Base-by-base conservation (phyloP, 164 flowering plant species). In the Vitis riparia region DNA sequence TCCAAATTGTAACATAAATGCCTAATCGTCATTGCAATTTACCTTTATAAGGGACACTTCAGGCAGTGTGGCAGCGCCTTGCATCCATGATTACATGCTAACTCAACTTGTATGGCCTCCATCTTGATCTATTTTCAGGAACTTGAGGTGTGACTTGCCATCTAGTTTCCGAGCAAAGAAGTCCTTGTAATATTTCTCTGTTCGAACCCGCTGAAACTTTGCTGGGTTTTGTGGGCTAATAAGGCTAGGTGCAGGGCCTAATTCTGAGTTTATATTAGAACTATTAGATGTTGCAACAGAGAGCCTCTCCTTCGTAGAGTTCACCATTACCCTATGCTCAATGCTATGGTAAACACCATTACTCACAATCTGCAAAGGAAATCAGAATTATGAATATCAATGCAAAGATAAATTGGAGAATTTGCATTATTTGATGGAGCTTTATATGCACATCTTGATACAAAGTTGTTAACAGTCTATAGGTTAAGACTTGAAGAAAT, bases 191-290 rank as follows among this genome's bases (percentile, higher is more conserved):
- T 72, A 80, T 16, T 63, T 53, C 17, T 70, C 64, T 17, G 56
- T n/a, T 0, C 50, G 50, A 1, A 71, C 49, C 11, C 73, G 63
- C 9, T 32, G 58, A 23, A 73, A 76, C 8, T 16, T 3, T 8
- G 81, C 55, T n/a, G 83, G 81, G 58, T 72, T 77, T 4, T 66
- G 19, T 15, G 68, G 57, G 11, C 62, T 68, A 23, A 76, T 56
- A 55, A 80, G 58, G 62, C 81, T 78, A 1, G 23, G 63, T 11
- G 80, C 74, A n/a, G 85, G 83, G 2, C 85, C 83, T 11, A 80
- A 30, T 64, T 75, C 79, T 9, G 63, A 55, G 27, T 78, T 77
- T 4, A 68, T 17, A 3, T 71, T 68, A n/a, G 76, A 55, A 57
- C 68, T 76, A 56, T 49, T 62, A 50, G 78, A 78, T 51, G 73